Percentiles rank a stretch among this genome's conserved stretches.
These are phyloP conservation scores for Immersiella caudata DNA, from an alignment of 495 filamentous ascomycete species.

Conservation along the genomic window DNA sequence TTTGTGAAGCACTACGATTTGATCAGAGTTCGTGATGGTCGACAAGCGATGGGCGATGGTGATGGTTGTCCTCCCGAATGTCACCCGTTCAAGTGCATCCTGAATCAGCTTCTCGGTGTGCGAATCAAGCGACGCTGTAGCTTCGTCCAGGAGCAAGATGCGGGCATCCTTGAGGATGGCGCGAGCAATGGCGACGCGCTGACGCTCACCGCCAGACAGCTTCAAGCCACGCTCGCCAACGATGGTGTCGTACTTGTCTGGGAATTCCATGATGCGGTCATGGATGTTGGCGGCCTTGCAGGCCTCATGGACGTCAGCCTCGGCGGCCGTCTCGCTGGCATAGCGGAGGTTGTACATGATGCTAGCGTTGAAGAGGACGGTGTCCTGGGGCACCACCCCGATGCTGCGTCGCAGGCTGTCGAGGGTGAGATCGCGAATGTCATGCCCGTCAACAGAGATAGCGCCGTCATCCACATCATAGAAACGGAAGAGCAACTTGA, in stretches of 20 bases:
- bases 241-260: conserved; percentile 83
- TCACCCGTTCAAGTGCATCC: conserved; percentile 70
- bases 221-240: conserved; percentile 94
- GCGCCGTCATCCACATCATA: conserved; percentile 76
- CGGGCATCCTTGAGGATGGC: conserved; percentile 92
- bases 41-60: conserved; percentile 77
- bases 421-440: conserved; percentile 79
- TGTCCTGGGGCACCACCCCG: conserved; percentile 94
- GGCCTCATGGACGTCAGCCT: conserved; percentile 82
- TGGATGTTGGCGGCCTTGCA: conserved; percentile 91
- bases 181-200: conserved; percentile 90
- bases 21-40: conserved; percentile 88
- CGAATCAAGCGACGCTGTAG: conserved; percentile 87
- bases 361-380: conserved; percentile 90
- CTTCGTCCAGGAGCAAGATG: conserved; percentile 94
- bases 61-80: conserved; percentile 69
- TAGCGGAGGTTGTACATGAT: conserved; percentile 95
- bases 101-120: conserved; percentile 95
- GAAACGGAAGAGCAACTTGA: conserved; percentile 88
- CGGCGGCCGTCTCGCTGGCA: conserved; percentile 77
- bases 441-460: conserved; percentile 78
- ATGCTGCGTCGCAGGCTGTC: conserved; percentile 82
- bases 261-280: conserved; percentile 89
- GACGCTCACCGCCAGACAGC: conserved; percentile 92
- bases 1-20: conserved; percentile 85